A percentile compares a stretch with the other conserved stretches of the same genome.
These are phyloP conservation scores for Arthroderma sp. DNA, from an alignment of 2,329 filamentous ascomycete genomes.

Conservation along the genomic window DNA sequence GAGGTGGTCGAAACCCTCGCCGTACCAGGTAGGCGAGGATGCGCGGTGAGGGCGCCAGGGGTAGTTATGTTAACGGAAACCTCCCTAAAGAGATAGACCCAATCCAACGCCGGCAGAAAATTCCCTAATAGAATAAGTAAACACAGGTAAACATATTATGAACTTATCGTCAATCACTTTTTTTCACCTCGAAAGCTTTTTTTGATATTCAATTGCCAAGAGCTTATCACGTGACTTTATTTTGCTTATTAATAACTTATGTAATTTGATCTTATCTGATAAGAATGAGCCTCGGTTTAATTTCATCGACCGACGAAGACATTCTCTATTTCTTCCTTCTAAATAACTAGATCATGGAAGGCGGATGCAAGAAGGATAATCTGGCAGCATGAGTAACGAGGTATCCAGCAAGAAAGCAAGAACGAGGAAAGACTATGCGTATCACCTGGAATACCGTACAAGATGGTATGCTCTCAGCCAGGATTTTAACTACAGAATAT, in stretches of 20 bases:
- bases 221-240: background rate
- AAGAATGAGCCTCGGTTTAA: constrained; percentile 7
- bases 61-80: background rate
- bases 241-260: constrained; percentile 11
- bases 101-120: background rate
- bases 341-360: background rate
- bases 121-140: background rate
- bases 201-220: background rate
- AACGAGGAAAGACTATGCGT: constrained; percentile 59
- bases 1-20: constrained; percentile 24
- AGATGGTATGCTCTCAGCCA: constrained; percentile 51
- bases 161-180: background rate
- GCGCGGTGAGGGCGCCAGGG: constrained; percentile 30
- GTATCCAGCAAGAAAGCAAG: constrained; percentile 47
- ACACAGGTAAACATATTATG: no score
- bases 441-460: constrained; percentile 68
- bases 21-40: constrained; percentile 30
- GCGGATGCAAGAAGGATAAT: background rate
- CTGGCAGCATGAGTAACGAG: constrained; percentile 20
- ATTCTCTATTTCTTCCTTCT: background rate
- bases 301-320: constrained; percentile 14
- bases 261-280: constrained; percentile 13
- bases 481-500: background rate
- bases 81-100: background rate
- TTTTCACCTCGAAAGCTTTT: background rate